These are phyloP conservation scores for Pittosporum tobira DNA, from an alignment of 129 eudicot genomes.

Conservation along the genomic window DNA sequence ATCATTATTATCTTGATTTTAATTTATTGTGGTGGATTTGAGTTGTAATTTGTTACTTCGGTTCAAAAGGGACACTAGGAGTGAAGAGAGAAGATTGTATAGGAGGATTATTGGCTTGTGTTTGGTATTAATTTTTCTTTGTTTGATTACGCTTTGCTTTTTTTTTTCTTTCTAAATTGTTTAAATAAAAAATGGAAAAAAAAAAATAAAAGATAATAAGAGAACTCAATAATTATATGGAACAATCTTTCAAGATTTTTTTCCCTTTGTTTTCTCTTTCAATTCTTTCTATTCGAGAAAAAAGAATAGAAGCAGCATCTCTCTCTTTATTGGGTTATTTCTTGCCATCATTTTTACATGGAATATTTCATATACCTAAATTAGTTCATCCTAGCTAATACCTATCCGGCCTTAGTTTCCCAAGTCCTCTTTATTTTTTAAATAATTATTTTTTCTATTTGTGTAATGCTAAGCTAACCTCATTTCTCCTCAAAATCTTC, in stretches of 20 bases:
- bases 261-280: background rate
- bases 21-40: conserved; percentile 29
- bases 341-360: no score
- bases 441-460: conserved; percentile 2
- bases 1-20: conserved; percentile 15
- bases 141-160: no score
- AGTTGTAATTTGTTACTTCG: conserved; percentile 56
- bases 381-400: no score
- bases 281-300: background rate
- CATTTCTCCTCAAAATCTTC: conserved; percentile 28
- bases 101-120: conserved; percentile 63
- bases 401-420: conserved; percentile 27
- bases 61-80: conserved; percentile 41
- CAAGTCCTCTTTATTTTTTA: conserved; percentile 21
- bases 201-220: conserved; percentile 13
- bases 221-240: background rate
- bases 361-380: no score
- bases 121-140: conserved; percentile 32
- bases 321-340: background rate
- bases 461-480: conserved; percentile 32
- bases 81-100: conserved; percentile 59
- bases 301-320: background rate
- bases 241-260: conserved; percentile 3
- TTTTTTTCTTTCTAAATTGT: no score
- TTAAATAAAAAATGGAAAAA: conserved; percentile 5